phyloP scores from a whole-genome alignment of 2,329 filamentous ascomycete genomes.

The Tympanopsis confertula region DNA sequence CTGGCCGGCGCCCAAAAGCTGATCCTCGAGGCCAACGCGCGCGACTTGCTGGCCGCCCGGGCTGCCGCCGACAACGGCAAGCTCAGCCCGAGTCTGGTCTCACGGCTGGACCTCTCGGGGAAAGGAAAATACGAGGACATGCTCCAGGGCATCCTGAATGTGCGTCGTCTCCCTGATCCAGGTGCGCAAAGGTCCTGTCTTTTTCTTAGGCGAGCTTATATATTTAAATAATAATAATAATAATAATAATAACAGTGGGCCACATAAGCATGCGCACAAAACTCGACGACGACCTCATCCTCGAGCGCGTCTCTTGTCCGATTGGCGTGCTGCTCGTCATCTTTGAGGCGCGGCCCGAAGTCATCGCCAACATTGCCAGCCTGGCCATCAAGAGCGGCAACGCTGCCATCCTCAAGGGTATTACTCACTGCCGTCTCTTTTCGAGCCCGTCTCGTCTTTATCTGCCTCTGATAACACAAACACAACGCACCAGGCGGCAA shows the following conservation, averaged over 20 bases:
- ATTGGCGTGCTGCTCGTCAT: slow-evolving; percentile 98
- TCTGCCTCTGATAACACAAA: no score
- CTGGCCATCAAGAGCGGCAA: slow-evolving; percentile 96
- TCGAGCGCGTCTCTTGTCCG: slow-evolving; percentile 83
- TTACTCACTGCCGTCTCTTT: not conserved
- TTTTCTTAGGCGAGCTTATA: not conserved
- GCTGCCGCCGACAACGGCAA: slow-evolving; percentile 64
- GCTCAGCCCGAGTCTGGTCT: slow-evolving; percentile 72
- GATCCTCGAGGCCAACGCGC: slow-evolving; percentile 78
- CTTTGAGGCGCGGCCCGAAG: slow-evolving; percentile 93
- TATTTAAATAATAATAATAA: slow-evolving; percentile 3
- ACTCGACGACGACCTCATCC: slow-evolving; percentile 72
- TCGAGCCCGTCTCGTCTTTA: not conserved
- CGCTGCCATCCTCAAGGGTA: slow-evolving; percentile 85
- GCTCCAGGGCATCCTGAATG: slow-evolving; percentile 87
- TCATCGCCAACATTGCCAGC: slow-evolving; percentile 95
- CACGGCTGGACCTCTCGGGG: slow-evolving; percentile 74
- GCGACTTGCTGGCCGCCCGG: slow-evolving; percentile 66
- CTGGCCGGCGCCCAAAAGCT: slow-evolving; percentile 56
- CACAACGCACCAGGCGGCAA: slow-evolving; percentile 55
- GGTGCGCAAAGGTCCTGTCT: slow-evolving; percentile 37
- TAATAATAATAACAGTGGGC: slow-evolving; percentile 46
- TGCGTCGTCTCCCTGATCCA: slow-evolving; percentile 73
- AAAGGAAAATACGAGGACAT: slow-evolving; percentile 95
- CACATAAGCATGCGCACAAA: slow-evolving; percentile 72